Conservation (phyloP, 106 monocot species). For the Dactylorhiza incarnata region DNA sequence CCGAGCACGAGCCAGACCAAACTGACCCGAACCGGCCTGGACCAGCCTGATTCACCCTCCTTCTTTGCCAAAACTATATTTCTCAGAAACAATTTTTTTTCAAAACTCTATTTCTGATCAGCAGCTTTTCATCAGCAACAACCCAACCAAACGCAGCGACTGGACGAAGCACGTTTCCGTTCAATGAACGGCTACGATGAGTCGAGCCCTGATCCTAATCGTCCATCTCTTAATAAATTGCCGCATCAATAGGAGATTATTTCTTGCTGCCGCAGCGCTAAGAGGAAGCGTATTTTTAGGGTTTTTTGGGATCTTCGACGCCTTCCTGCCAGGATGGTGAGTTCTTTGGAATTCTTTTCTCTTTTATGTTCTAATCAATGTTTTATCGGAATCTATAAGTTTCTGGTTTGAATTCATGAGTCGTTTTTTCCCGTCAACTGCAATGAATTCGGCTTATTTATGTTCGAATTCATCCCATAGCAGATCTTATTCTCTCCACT, state of each 20-base stretch:
- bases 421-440: neutral
- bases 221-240: neutral
- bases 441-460: neutral
- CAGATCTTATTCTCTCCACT: neutral
- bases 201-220: neutral
- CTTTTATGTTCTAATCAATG: neutral
- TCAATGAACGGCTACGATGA: neutral
- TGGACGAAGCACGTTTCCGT: too few species aligned
- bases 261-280: neutral
- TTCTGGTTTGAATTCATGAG: neutral
- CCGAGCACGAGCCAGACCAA: too few species aligned
- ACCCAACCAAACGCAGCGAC: too few species aligned
- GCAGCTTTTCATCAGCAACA: too few species aligned
- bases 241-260: neutral
- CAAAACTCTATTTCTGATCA: too few species aligned
- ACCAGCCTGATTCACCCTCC: too few species aligned
- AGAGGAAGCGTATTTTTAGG: neutral
- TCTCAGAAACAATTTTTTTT: too few species aligned
- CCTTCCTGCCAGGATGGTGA: neutral
- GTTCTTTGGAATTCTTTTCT: neutral
- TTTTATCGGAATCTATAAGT: neutral
- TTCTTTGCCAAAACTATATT: too few species aligned
- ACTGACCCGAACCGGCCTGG: too few species aligned
- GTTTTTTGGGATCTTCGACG: constrained; percentile 1
- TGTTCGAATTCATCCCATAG: neutral